Conservation (phyloP, 805 yeast species). For the Wickerhamiella azymoides region DNA sequence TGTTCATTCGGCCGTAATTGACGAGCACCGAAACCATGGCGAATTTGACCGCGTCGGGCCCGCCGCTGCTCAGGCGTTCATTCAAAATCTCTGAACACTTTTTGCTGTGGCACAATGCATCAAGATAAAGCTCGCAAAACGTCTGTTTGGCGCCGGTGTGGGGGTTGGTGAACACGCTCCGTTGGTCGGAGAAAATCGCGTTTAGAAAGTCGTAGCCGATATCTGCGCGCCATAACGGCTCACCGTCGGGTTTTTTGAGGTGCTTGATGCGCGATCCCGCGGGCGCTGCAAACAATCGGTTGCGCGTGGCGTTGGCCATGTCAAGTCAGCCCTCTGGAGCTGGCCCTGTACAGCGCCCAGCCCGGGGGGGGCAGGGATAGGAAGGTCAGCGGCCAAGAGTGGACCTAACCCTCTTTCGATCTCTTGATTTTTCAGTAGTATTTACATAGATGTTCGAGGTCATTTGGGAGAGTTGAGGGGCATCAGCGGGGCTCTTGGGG, state of each 20-base stretch:
- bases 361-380: too few relatives aligned
- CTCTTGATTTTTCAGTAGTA: too few relatives aligned
- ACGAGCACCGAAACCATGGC: conserved; percentile 76
- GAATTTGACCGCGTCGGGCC: conserved; percentile 49
- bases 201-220: conserved; percentile 70
- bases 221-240: conserved; percentile 78
- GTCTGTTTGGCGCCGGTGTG: conserved; percentile 36
- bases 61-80: conserved; percentile 57
- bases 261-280: conserved; percentile 22
- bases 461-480: too few relatives aligned
- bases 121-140: conserved; percentile 70
- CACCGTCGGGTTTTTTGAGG: conserved; percentile 80
- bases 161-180: conserved; percentile 45
- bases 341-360: too few relatives aligned
- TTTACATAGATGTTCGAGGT: too few relatives aligned
- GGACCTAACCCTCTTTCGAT: too few relatives aligned
- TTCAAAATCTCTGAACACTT: conserved; percentile 73
- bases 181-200: conserved; percentile 47
- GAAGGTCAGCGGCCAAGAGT: too few relatives aligned
- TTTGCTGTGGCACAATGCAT: conserved; percentile 67
- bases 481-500: too few relatives aligned
- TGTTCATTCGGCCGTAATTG: conserved; percentile 85
- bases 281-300: neutral
- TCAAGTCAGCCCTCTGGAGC: neutral
- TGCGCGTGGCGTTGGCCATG: neutral